Evolutionary conservation across 2,329 filamentous ascomycete species (phyloP), one percentile per base, ranked within the genome.

Genomic region (Trichoderma semiorbis): DNA sequence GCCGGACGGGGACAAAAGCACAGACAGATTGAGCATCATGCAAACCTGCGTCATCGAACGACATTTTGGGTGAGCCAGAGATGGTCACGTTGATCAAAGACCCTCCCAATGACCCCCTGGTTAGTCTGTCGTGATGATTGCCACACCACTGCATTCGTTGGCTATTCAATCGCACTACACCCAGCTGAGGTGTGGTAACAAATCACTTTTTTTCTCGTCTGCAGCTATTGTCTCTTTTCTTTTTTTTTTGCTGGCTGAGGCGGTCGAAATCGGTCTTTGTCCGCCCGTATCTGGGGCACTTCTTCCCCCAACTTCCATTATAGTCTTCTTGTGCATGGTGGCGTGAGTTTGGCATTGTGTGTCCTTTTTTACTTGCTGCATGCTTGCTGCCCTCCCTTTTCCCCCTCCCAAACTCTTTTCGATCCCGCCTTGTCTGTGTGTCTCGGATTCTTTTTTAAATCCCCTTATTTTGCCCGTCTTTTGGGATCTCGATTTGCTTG

Each of bases 41-140:
- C 47, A 53, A 53, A 53, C 24, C 47, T 53, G 47, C 47, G 47
- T 53, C 47, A 53, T 53, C 47, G 21, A 53, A 53, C 47, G 47
- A 53, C 21, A 18, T 2, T 24, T 50, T 50, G n/a, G 43, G 43
- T 24, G 47, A 53, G 43, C 43, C n/a, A 21, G 47, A 53, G 47
- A 53, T 53, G 65, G 65, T 69, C 65, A 69, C 65, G 65, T 50
- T 69, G 53, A 60, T 32, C 55, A 47, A 39, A 43, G n/a, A 60
- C 30, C 65, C 10, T 28, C 24, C 64, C 50, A 21, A 3, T 4
- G 57, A 30, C 57, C 16, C 69, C 69, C 70, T 62, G 68, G 68
- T 30, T 36, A 64, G 68, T 57, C 58, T 5, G 11, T 62, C 11
- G 34, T 57, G 43, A 21, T 21, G 32, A 70, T 64, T 70, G 60